A percentile compares a stretch with the other conserved stretches of the same genome.
phyloP scores from a whole-genome alignment of 495 filamentous ascomycete species.

The Sabuloglossum arenarium region DNA sequence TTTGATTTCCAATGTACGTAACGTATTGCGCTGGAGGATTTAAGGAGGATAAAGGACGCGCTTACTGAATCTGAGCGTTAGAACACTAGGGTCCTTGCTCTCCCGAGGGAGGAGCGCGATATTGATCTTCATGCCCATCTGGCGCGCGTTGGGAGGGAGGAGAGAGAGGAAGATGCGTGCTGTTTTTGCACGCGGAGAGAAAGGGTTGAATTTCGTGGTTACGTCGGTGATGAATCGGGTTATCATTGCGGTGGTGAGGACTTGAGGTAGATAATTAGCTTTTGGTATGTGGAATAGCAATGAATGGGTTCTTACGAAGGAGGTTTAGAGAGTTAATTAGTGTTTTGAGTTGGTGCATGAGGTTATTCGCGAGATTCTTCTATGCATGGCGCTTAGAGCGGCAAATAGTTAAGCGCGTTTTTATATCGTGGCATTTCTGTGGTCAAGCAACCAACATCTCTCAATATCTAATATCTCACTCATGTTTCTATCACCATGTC shows the following conservation, averaged over 20 bases:
- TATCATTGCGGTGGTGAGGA: constrained; percentile 45
- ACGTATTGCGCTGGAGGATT: too few relatives aligned
- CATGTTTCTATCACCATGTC: constrained; percentile 1
- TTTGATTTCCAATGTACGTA: too few relatives aligned
- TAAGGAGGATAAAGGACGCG: constrained; percentile 7
- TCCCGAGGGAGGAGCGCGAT: constrained; percentile 53
- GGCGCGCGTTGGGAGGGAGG: constrained; percentile 61
- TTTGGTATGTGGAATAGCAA: background rate
- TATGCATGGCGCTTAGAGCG: background rate
- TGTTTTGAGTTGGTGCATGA: background rate
- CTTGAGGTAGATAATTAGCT: background rate
- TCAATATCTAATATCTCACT: background rate
- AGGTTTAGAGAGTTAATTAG: background rate
- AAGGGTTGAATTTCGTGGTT: constrained; percentile 77
- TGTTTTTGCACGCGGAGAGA: constrained; percentile 51
- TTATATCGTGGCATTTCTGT: background rate
- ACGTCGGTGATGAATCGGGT: constrained; percentile 72
- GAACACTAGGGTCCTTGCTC: constrained; percentile 31
- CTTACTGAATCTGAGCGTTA: constrained; percentile 69
- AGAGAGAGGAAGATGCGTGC: constrained; percentile 70
- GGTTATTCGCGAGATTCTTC: background rate
- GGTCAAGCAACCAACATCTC: background rate
- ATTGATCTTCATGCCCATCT: constrained; percentile 49
- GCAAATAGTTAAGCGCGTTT: background rate
- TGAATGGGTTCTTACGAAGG: background rate